Evolutionary conservation across 2,329 filamentous ascomycete genomes (phyloP), one percentile per base, ranked within the genome.

Genomic region (Chaetomium sp.): DNA sequence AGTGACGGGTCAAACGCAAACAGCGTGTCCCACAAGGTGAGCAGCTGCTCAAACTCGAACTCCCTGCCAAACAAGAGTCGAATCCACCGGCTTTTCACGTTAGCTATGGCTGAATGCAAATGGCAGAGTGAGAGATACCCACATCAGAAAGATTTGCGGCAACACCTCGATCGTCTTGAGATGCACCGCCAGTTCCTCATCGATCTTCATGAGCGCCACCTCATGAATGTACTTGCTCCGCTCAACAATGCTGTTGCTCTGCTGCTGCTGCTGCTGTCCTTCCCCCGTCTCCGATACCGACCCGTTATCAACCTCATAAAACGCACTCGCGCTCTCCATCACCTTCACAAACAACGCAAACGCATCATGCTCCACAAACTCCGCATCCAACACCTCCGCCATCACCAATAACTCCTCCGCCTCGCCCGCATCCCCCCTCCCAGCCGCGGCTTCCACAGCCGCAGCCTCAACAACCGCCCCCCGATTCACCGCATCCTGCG

Each of bases 141-240:
- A 94, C 88, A 97, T 95, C 32, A 97, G 75, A 67, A 97, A 99
- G 50, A 99, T 92, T 65, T 99, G 94, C 1, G 94, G 94, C n/a
- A 96, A 74, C 59, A 99, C 85, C 58, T 96, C 92, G 47, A 96
- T 85, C 57, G 83, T 81, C 56, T 85, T 85, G 14, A 99, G 78
- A 69, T 97, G 91, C 32, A 78, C 77, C 11, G 89, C 87, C 34
- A 97, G 79, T 66, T 91, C 87, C n/a, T 88, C 86, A 67, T 97
- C 94, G 35, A 90, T 78, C 61, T 84, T 86, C 56, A 83, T 82
- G 45, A 99, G 75, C 51, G 89, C 85, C 34, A 87, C 81, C 64
- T 95, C 86, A 67, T 97, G 92, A 58, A 99, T 95, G 63, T 87
- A 83, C 65, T 86, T 84, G 72, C 91, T 96, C 67, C 91, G 84